Evolutionary conservation across 192 early-diverging fungal genomes (phyloP).

Genomic region (Coemansia sp.): DNA sequence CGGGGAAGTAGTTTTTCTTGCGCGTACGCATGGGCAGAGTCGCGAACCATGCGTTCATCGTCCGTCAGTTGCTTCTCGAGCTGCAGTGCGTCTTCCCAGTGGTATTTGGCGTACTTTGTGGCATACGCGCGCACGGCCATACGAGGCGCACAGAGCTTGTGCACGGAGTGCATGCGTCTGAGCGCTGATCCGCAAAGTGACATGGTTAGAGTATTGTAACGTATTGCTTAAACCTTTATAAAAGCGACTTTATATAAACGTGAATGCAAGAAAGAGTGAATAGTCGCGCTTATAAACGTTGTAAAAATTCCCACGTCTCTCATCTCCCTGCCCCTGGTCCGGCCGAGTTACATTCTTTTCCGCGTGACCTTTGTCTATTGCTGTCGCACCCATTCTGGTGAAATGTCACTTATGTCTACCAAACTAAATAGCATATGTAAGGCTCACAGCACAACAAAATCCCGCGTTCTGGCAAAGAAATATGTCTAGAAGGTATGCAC

Average conservation of each 20-base stretch:
- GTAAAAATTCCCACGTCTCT: no score
- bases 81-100: conserved; percentile 85
- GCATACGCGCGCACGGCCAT: conserved; percentile 27
- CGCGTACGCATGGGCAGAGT: conserved; percentile 82
- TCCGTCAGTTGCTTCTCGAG: conserved; percentile 85
- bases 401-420: no score
- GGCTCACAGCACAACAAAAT: no score
- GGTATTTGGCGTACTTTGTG: conserved; percentile 65
- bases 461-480: no score
- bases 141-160: neutral
- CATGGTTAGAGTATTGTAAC: no score
- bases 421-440: no score
- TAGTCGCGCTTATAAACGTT: no score
- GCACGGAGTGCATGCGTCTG: neutral
- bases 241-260: neutral
- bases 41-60: conserved; percentile 83
- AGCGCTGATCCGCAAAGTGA: neutral
- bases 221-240: neutral
- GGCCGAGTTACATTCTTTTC: neutral
- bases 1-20: conserved; percentile 86
- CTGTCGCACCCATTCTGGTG: neutral
- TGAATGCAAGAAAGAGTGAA: no score
- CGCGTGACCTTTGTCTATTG: neutral
- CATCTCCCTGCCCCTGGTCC: conserved; percentile 13
- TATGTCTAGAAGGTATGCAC: no score